These are phyloP conservation scores for Tylopilus felleus DNA, from an alignment of 768 basidiomycete genomes.

Conservation along the genomic window DNA sequence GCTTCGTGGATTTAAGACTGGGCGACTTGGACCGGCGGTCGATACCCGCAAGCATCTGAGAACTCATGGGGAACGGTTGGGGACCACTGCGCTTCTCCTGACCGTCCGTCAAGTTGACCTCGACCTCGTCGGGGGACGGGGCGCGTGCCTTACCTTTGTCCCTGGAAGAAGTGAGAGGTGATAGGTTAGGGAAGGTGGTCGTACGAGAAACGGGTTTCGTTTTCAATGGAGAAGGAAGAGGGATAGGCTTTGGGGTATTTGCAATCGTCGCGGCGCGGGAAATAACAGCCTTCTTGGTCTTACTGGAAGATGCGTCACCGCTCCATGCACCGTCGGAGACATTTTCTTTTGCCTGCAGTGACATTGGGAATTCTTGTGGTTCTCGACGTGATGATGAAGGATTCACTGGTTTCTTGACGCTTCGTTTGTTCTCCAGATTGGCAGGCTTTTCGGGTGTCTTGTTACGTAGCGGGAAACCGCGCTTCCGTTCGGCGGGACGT, in stretches of 20 bases:
- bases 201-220: slow-evolving; percentile 6
- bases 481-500: slow-evolving; percentile 2
- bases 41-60: slow-evolving; percentile 41
- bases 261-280: slow-evolving; percentile 6
- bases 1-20: slow-evolving; percentile 23
- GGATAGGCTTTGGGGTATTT: neutral
- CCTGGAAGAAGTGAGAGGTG: slow-evolving; percentile 19
- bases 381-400: slow-evolving; percentile 7
- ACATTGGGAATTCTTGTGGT: slow-evolving; percentile 26
- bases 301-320: slow-evolving; percentile 9
- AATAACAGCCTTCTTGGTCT: slow-evolving; percentile 8
- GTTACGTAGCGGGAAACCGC: neutral
- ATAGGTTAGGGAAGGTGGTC: slow-evolving; percentile 22
- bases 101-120: neutral
- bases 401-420: slow-evolving; percentile 5
- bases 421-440: neutral
- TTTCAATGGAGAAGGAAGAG: slow-evolving; percentile 23
- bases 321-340: slow-evolving; percentile 10
- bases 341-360: slow-evolving; percentile 22
- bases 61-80: slow-evolving; percentile 49
- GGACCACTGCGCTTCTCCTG: neutral
- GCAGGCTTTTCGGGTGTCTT: slow-evolving; percentile 6
- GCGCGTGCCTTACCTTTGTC: slow-evolving; percentile 20
- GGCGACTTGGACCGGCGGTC: slow-evolving; percentile 27
- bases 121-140: neutral